Percentiles rank a stretch among this genome's conserved stretches.
Conservation (phyloP, 2,329 filamentous ascomycete genomes). For the Epichloe hybrida region DNA sequence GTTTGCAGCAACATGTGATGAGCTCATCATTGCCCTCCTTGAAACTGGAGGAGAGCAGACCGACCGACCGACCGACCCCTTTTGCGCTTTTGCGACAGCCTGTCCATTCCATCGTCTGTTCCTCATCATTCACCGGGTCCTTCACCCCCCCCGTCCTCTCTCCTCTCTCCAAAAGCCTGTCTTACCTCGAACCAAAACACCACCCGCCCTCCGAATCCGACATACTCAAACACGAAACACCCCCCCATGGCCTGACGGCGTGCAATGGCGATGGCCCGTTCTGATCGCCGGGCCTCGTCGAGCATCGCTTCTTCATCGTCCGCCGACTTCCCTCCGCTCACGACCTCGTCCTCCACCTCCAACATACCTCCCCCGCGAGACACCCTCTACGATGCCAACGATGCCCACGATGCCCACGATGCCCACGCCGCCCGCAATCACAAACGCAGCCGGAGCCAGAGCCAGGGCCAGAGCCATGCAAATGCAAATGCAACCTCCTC, state of each 20-base stretch:
- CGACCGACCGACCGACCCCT: too few relatives aligned
- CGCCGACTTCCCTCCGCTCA: slow-evolving; percentile 2
- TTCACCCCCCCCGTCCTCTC: too few relatives aligned
- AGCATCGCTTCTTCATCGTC: slow-evolving; percentile 6
- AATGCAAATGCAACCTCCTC: not conserved
- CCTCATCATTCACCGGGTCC: too few relatives aligned
- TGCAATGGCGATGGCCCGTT: slow-evolving; percentile 11
- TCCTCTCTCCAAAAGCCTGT: too few relatives aligned
- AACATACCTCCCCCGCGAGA: not conserved
- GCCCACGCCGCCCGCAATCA: not conserved
- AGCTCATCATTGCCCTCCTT: too few relatives aligned
- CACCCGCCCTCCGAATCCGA: not conserved
- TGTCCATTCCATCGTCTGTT: too few relatives aligned
- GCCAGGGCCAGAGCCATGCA: too few relatives aligned
- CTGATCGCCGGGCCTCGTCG: slow-evolving; percentile 11
- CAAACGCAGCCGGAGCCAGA: slow-evolving; percentile 1
- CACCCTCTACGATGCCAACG: not conserved
- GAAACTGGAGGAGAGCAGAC: too few relatives aligned
- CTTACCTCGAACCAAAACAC: too few relatives aligned
- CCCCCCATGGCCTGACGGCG: slow-evolving; percentile 10
- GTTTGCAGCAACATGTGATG: too few relatives aligned
- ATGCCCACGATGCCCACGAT: not conserved
- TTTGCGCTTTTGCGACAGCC: too few relatives aligned
- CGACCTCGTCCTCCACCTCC: slow-evolving; percentile 1
- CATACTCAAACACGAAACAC: not conserved